Conservation (phyloP, 805 yeast genomes). For the Pichia exigua region DNA sequence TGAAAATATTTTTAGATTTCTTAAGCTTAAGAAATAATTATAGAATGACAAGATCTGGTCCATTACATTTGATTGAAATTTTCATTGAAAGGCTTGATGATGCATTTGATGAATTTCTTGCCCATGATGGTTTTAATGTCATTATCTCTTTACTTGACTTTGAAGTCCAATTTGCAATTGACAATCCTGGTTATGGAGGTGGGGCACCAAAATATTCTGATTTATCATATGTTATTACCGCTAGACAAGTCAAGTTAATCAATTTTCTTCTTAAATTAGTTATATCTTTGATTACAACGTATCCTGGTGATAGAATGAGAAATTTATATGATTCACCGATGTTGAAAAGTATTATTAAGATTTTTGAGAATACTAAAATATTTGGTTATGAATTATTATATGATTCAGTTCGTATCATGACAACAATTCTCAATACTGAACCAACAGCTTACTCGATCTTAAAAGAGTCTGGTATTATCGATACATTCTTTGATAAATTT, state of each 20-base stretch:
- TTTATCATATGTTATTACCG: slow-evolving; percentile 43
- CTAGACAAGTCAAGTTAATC: slow-evolving; percentile 53
- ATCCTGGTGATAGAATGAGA: slow-evolving; percentile 76
- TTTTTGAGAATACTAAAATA: slow-evolving; percentile 45
- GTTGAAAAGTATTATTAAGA: slow-evolving; percentile 49
- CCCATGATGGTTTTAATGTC: slow-evolving; percentile 54
- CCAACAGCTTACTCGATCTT: slow-evolving; percentile 82
- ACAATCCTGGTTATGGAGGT: slow-evolving; percentile 45
- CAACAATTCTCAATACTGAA: slow-evolving; percentile 75
- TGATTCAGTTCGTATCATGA: slow-evolving; percentile 53
- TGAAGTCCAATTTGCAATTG: slow-evolving; percentile 59
- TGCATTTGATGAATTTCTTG: slow-evolving; percentile 54
- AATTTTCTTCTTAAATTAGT: slow-evolving; percentile 57
- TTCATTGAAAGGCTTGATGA: slow-evolving; percentile 39
- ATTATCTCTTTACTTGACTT: slow-evolving; percentile 52
- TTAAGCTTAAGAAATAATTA: slow-evolving; percentile 43
- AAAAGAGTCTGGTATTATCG: slow-evolving; percentile 69
- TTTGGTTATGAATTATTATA: slow-evolving; percentile 66
- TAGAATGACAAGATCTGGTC: slow-evolving; percentile 55
- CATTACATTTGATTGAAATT: slow-evolving; percentile 47
- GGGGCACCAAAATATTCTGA: slow-evolving; percentile 49
- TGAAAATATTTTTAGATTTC: slow-evolving; percentile 57
- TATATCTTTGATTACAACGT: slow-evolving; percentile 55
- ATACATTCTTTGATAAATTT: slow-evolving; percentile 53
- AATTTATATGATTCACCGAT: slow-evolving; percentile 81